Conservation (phyloP, 1,284 basidiomycete species). For the Microbotryomycetes sp. region DNA sequence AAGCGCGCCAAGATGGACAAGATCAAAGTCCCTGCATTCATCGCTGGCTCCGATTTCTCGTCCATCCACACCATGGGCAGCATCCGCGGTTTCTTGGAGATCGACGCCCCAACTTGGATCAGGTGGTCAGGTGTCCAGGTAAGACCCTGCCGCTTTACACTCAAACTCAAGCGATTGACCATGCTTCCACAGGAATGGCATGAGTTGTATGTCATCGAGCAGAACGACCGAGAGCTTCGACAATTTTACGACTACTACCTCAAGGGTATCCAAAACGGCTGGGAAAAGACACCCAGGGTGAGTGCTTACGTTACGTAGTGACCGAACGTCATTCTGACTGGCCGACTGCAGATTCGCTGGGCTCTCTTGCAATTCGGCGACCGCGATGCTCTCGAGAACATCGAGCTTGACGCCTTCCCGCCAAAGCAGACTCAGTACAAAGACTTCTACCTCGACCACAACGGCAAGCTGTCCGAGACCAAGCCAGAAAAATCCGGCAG, state of each 20-base stretch:
- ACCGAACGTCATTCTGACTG: neutral
- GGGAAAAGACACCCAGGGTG: slow-evolving; percentile 30
- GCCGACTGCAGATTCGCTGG: slow-evolving; percentile 12
- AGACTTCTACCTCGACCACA: slow-evolving; percentile 17
- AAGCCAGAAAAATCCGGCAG: neutral
- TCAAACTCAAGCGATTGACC: neutral
- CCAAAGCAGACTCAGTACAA: slow-evolving; percentile 26
- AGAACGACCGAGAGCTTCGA: slow-evolving; percentile 29
- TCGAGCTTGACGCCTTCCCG: slow-evolving; percentile 25
- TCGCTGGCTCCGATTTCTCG: slow-evolving; percentile 33
- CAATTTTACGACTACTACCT: slow-evolving; percentile 34
- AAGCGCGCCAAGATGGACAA: slow-evolving; percentile 33
- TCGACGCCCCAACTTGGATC: slow-evolving; percentile 28
- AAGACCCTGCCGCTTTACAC: slow-evolving; percentile 2
- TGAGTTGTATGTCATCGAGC: slow-evolving; percentile 17
- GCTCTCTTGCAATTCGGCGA: slow-evolving; percentile 25
- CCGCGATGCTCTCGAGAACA: slow-evolving; percentile 22
- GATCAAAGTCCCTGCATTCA: slow-evolving; percentile 33
- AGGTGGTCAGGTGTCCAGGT: slow-evolving; percentile 28
- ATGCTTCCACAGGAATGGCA: slow-evolving; percentile 6
- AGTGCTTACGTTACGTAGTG: slow-evolving; percentile 2
- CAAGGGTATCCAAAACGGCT: slow-evolving; percentile 32
- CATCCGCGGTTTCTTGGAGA: slow-evolving; percentile 25
- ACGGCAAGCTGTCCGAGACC: slow-evolving; percentile 18
- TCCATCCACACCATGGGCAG: slow-evolving; percentile 27